Conservation (phyloP, 768 basidiomycete genomes). For the Mycena maculata region DNA sequence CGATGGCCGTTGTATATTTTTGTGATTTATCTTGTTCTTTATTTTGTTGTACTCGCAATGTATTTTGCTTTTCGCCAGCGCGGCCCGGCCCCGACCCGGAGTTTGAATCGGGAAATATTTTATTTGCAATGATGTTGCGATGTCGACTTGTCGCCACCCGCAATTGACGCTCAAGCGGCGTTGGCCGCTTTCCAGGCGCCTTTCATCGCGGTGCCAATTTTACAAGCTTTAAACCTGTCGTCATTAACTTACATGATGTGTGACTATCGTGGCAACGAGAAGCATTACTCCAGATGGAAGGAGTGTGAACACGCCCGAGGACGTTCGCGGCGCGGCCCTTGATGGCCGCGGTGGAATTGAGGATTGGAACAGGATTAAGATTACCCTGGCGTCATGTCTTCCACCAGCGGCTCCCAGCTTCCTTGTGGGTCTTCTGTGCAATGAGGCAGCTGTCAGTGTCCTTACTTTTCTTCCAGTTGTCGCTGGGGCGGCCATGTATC, state of each 20-base stretch:
- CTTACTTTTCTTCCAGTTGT: slow-evolving; percentile 17
- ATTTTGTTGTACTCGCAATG: slow-evolving; percentile 20
- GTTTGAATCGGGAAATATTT: no score
- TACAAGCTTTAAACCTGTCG: no score
- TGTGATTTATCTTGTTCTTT: slow-evolving; percentile 32
- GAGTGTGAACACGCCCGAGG: not conserved
- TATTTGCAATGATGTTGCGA: no score
- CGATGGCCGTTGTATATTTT: not conserved
- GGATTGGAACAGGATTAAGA: not conserved
- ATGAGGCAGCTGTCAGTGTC: slow-evolving; percentile 1
- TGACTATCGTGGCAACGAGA: no score
- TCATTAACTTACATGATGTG: no score
- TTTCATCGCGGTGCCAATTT: no score
- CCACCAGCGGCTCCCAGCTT: slow-evolving; percentile 3
- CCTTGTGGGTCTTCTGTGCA: slow-evolving; percentile 10
- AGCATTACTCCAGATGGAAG: not conserved
- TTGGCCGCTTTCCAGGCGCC: no score
- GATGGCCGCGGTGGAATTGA: not conserved
- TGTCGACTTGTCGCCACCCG: no score
- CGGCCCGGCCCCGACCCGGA: no score
- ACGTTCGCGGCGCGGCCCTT: not conserved
- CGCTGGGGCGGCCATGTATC: slow-evolving; percentile 26
- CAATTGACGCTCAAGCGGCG: no score
- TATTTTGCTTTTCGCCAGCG: no score
- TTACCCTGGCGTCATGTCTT: slow-evolving; percentile 16